These are phyloP conservation scores for Lecanicillium sp. DNA, from an alignment of 2,329 filamentous ascomycete genomes.

Conservation along the genomic window DNA sequence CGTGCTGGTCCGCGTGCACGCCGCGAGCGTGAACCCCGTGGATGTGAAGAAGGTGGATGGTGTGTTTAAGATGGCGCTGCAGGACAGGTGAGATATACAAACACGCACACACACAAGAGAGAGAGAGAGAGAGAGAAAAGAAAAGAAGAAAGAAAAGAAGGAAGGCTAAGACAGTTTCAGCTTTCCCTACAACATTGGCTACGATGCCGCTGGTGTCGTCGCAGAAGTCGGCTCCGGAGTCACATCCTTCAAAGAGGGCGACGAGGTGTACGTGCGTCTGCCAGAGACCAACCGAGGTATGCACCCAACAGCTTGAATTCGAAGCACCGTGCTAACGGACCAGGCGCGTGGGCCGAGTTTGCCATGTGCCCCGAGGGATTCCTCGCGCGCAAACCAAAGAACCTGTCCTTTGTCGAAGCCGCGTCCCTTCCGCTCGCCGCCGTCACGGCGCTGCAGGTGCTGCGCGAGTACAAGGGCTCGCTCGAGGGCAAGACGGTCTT, in stretches of 20 bases:
- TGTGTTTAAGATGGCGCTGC: slow-evolving; percentile 25
- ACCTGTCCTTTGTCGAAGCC: slow-evolving; percentile 35
- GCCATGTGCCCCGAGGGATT: slow-evolving; percentile 26
- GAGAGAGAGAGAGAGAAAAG: no score
- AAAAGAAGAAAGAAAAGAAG: no score
- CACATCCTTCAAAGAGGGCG: slow-evolving; percentile 4
- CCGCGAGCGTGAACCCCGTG: slow-evolving; percentile 39
- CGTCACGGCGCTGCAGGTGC: slow-evolving; percentile 34
- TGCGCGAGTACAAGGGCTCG: slow-evolving; percentile 32
- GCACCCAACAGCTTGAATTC: not conserved
- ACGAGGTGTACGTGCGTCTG: slow-evolving; percentile 18
- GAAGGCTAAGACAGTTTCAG: no score
- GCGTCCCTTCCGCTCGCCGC: slow-evolving; percentile 38
- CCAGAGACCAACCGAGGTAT: slow-evolving; percentile 20
- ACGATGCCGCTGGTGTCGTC: slow-evolving; percentile 9
- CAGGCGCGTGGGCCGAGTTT: slow-evolving; percentile 33
- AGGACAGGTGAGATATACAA: slow-evolving; percentile 23
- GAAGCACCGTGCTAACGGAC: no score
- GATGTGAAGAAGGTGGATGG: slow-evolving; percentile 37
- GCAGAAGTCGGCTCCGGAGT: slow-evolving; percentile 1
- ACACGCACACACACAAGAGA: no score
- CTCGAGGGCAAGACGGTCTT: slow-evolving; percentile 29
- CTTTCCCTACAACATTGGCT: slow-evolving; percentile 10
- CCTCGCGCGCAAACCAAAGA: slow-evolving; percentile 34
- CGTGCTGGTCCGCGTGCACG: slow-evolving; percentile 34